Conservation (phyloP, 2,329 filamentous ascomycete genomes). For the Pestalotiopsis fici region DNA sequence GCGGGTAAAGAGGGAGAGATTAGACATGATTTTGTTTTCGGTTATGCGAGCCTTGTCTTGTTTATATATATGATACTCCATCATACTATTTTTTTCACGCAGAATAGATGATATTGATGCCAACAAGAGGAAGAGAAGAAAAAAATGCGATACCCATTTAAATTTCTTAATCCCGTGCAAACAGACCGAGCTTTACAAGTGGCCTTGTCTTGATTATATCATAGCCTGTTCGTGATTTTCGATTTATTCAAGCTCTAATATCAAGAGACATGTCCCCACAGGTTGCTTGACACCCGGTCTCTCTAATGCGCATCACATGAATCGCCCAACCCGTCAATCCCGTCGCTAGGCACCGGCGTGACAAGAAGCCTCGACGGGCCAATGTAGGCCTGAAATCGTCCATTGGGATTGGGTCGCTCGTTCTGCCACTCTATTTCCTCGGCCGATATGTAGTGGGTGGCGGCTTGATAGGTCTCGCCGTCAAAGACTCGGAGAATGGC, state of each 20-base stretch:
- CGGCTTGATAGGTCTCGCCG: background rate
- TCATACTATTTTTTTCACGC: constrained; percentile 1
- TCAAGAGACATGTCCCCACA: too few species aligned
- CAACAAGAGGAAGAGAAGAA: background rate
- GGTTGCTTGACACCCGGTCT: too few species aligned
- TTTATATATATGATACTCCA: constrained; percentile 9
- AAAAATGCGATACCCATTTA: background rate
- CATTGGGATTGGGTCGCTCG: background rate
- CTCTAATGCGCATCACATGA: too few species aligned
- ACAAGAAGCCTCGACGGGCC: background rate
- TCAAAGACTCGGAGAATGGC: background rate
- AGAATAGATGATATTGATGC: constrained; percentile 7
- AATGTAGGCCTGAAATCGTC: background rate
- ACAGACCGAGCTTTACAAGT: too few species aligned
- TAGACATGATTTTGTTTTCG: background rate
- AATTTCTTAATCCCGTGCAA: background rate
- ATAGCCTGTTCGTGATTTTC: too few species aligned
- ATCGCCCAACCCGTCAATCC: background rate
- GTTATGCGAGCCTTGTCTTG: constrained; percentile 6
- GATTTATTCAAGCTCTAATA: too few species aligned
- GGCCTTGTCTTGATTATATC: too few species aligned
- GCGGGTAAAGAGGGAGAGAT: background rate
- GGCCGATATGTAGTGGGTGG: background rate
- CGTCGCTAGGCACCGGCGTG: background rate
- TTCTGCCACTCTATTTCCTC: background rate